A percentile compares a stretch with the other conserved stretches of the same genome.
These are phyloP conservation scores for Eucalyptus coolabah DNA, from an alignment of 345 rosid genomes.

Conservation along the genomic window DNA sequence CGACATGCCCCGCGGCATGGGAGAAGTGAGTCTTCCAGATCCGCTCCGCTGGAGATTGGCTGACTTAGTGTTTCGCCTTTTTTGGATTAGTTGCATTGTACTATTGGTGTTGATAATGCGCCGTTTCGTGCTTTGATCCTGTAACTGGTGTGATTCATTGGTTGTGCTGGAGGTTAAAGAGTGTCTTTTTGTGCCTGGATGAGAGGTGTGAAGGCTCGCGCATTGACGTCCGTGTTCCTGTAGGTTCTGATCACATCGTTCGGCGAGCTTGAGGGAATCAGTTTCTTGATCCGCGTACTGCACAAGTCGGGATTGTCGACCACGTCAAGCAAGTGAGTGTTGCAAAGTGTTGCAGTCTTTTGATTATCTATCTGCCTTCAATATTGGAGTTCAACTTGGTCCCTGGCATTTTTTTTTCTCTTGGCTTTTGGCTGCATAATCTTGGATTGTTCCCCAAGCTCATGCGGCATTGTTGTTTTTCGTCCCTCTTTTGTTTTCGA, in stretches of 20 bases:
- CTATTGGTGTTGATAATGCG: neutral
- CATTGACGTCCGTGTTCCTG: neutral
- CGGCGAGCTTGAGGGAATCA: constrained; percentile 52
- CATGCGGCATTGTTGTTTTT: neutral
- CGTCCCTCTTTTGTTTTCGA: neutral
- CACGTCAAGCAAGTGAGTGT: constrained; percentile 85
- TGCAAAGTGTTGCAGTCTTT: neutral
- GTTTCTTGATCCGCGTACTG: constrained; percentile 89
- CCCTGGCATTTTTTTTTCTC: neutral
- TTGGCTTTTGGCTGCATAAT: neutral
- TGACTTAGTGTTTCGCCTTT: neutral
- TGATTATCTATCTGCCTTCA: neutral
- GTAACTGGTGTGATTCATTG: neutral
- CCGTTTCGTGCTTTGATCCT: neutral
- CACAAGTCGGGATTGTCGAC: constrained; percentile 76
- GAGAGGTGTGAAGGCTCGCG: neutral
- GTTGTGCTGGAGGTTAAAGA: neutral
- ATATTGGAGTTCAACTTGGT: neutral
- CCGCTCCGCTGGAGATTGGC: neutral
- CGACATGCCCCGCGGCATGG: constrained; percentile 48
- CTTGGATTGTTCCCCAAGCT: neutral
- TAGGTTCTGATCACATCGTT: constrained; percentile 66
- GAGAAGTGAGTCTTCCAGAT: constrained; percentile 43
- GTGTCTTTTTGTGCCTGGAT: neutral
- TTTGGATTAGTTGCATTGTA: neutral